Base-by-base conservation (phyloP, 2,329 filamentous ascomycete genomes). In the Ascomycota sp. region DNA sequence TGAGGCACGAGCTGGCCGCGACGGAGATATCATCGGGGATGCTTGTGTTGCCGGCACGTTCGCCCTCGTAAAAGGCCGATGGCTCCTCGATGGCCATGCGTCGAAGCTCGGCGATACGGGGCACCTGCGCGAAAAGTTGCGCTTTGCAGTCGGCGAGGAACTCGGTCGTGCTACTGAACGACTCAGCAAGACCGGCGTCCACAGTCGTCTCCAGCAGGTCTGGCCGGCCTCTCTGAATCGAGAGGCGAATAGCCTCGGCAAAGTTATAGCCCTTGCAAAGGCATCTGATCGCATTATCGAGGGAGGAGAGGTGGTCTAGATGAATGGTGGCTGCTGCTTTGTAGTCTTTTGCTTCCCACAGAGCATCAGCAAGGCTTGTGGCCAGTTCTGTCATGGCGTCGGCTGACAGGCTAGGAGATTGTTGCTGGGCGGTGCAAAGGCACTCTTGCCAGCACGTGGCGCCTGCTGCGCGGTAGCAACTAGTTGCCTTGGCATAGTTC, bases 11-110 rank as follows among this genome's bases (percentile, higher is more conserved):
- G 30, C 58, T 65, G 0, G 85, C 78, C 0, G 89, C 89, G 2
- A 98, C 62, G 2, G 82, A 93, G 29, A 98, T 65, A 51, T 98
- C 85, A 47, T 98, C 89, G 0, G 86, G 89, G 1, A 92, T 64
- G 39, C 92, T 80, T 4, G 53, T 59, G 32, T 67, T 73, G 5
- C 60, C 59, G 4, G 57, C 57, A 5, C 69, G 59, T 40, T 83
- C 77, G 31, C 81, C 81, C 40, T 89, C 82, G 51, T 81, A 91
- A 55, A 92, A 94, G 3, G 76, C 75, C 21, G 94, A 59, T 0
- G 89, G 89, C 42, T 98, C 83, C 38, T 80, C 72, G 24, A 67
- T 65, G 31, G 91, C 91, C 45, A 81, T 85, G 31, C 62, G 58
- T 1, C 86, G 73, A 19, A 98, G 65, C 46, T 94, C 86, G 6